A percentile compares a stretch with the other conserved stretches of the same genome.
Evolutionary conservation across 129 eudicot genomes (phyloP).

Genomic region (Flaveria ramosissima): DNA sequence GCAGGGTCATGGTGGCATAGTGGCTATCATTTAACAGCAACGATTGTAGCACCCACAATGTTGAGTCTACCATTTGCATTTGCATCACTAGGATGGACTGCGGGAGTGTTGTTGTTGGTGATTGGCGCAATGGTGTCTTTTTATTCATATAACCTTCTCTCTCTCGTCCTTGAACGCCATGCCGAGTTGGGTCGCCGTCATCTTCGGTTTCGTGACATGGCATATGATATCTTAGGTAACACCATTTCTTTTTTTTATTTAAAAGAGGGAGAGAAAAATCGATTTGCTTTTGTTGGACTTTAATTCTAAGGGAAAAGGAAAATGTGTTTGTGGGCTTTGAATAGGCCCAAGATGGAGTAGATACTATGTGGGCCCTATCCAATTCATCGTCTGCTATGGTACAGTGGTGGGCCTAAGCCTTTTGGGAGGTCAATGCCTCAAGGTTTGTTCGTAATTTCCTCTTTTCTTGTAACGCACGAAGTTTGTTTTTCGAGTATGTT

Average conservation of each 20-base stretch:
- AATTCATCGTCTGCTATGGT: constrained; percentile 79
- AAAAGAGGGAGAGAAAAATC: too few species aligned
- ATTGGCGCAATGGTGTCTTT: constrained; percentile 70
- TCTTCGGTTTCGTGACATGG: constrained; percentile 87
- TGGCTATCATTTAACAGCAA: constrained; percentile 85
- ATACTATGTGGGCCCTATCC: constrained; percentile 84
- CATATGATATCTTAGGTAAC: constrained; percentile 69
- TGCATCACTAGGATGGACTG: constrained; percentile 73
- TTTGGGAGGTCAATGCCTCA: constrained; percentile 93
- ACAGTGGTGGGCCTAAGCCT: constrained; percentile 69
- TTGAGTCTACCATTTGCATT: constrained; percentile 85
- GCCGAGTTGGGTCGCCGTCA: constrained; percentile 70
- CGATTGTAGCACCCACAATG: constrained; percentile 81
- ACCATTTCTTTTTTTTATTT: too few species aligned
- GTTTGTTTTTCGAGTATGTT: too few species aligned
- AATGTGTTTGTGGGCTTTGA: too few species aligned
- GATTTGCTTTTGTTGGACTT: too few species aligned
- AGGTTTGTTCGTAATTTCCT: constrained; percentile 43
- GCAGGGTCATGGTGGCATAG: constrained; percentile 92
- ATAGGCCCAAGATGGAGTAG: constrained; percentile 81
- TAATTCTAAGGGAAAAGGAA: too few species aligned
- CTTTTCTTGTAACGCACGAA: neutral
- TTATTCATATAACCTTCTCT: constrained; percentile 76
- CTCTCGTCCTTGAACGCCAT: constrained; percentile 79
- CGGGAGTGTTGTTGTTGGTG: constrained; percentile 55